Evolutionary conservation across 768 basidiomycete species (phyloP).

Genomic region (Russula ochroleuca): DNA sequence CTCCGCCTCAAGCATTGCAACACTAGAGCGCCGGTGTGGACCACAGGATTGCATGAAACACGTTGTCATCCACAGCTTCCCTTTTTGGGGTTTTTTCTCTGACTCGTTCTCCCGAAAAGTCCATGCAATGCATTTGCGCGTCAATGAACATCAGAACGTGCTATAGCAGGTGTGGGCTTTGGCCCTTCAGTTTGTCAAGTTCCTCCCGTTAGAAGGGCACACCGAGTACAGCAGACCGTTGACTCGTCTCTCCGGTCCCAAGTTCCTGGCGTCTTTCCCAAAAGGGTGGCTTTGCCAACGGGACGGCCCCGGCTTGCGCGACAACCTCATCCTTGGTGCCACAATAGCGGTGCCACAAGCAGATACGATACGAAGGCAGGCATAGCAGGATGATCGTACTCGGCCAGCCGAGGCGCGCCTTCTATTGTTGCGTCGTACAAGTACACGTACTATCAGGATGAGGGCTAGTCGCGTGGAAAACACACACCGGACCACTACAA

Average conservation of each 20-base stretch:
- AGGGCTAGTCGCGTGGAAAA: conserved; percentile 20
- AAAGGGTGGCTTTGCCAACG: neutral
- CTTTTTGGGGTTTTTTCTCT: conserved; percentile 8
- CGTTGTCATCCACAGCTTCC: neutral
- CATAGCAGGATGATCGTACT: conserved; percentile 15
- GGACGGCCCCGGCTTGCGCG: neutral
- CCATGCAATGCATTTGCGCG: neutral
- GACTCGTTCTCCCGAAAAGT: conserved; percentile 1
- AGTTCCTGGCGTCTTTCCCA: conserved; percentile 3
- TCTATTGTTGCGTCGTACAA: conserved; percentile 13
- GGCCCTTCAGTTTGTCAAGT: neutral
- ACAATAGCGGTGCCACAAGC: conserved; percentile 24
- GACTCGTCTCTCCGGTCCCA: conserved; percentile 1
- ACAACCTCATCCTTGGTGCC: neutral
- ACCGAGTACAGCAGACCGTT: neutral
- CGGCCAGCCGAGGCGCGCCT: conserved; percentile 12
- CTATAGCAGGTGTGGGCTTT: neutral
- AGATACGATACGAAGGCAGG: conserved; percentile 6
- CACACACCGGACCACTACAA: conserved; percentile 10
- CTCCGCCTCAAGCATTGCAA: conserved; percentile 21
- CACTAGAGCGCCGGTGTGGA: conserved; percentile 22
- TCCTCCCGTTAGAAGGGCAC: neutral
- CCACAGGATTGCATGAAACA: conserved; percentile 17
- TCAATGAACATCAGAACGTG: conserved; percentile 17
- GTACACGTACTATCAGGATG: conserved; percentile 27